phyloP scores from a whole-genome alignment of 768 basidiomycete species.

The Kwoniella sp. region DNA sequence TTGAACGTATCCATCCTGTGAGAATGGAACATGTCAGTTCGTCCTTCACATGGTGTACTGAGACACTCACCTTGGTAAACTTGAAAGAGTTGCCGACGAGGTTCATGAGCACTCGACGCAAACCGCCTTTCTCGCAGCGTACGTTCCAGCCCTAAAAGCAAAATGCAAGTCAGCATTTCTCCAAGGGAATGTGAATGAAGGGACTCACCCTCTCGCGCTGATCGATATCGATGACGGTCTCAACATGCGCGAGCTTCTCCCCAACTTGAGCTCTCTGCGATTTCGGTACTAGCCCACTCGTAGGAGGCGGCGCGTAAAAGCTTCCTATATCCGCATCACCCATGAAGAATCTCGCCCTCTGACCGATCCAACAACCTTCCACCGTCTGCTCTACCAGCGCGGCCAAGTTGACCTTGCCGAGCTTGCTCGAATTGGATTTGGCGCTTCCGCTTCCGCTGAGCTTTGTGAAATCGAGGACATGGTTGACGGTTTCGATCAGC shows the following conservation, averaged over 20 bases:
- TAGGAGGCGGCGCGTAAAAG: slow-evolving; percentile 80
- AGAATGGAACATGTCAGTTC: slow-evolving; percentile 1
- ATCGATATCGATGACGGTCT: slow-evolving; percentile 86
- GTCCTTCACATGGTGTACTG: not conserved
- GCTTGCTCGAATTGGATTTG: slow-evolving; percentile 61
- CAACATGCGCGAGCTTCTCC: slow-evolving; percentile 63
- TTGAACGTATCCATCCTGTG: slow-evolving; percentile 83
- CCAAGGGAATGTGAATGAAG: not conserved
- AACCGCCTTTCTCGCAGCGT: slow-evolving; percentile 87
- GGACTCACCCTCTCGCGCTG: slow-evolving; percentile 66
- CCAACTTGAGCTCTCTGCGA: slow-evolving; percentile 53
- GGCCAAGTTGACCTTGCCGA: slow-evolving; percentile 60
- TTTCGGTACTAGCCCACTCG: slow-evolving; percentile 55
- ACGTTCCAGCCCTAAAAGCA: slow-evolving; percentile 74
- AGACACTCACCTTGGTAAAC: slow-evolving; percentile 71
- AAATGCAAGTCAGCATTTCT: not conserved
- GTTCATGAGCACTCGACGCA: slow-evolving; percentile 90
- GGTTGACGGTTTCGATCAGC: slow-evolving; percentile 93
- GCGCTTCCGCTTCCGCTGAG: slow-evolving; percentile 69
- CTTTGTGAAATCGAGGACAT: slow-evolving; percentile 94
- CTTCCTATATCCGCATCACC: slow-evolving; percentile 84
- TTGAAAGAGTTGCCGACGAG: slow-evolving; percentile 91
- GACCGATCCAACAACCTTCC: slow-evolving; percentile 92
- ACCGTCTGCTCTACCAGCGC: slow-evolving; percentile 59
- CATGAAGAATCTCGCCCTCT: slow-evolving; percentile 73